A percentile compares a stretch with the other conserved stretches of the same genome.
phyloP scores from a whole-genome alignment of 805 yeast genomes.

The Scheffersomyces lignosus region DNA sequence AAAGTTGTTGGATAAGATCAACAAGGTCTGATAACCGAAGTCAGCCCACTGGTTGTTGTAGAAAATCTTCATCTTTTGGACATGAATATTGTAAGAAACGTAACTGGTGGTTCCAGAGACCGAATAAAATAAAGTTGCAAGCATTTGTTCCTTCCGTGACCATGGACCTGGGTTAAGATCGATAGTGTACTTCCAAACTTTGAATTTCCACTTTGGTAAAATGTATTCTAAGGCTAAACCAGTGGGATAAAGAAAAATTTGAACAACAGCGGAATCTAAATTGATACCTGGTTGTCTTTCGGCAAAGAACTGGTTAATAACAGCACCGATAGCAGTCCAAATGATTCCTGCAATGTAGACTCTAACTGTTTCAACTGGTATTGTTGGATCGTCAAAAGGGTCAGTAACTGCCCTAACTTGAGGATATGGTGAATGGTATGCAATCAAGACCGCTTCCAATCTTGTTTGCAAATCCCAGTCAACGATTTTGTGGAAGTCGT shows the following conservation, averaged over 20 bases:
- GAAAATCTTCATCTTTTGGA: constrained; percentile 10
- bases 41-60: constrained; percentile 14
- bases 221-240: constrained; percentile 11
- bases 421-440: constrained; percentile 30
- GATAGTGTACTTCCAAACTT: constrained; percentile 19
- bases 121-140: constrained; percentile 36
- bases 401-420: constrained; percentile 33
- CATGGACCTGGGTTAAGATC: constrained; percentile 42
- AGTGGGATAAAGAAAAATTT: constrained; percentile 17
- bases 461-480: constrained; percentile 18
- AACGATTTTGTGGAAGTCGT: background rate
- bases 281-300: constrained; percentile 16
- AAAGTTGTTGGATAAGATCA: constrained; percentile 11
- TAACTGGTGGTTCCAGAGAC: constrained; percentile 38
- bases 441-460: constrained; percentile 19
- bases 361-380: constrained; percentile 39
- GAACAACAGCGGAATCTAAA: constrained; percentile 13
- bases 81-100: constrained; percentile 9
- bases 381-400: constrained; percentile 21
- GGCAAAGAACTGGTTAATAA: constrained; percentile 15
- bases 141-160: constrained; percentile 43
- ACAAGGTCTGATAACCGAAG: constrained; percentile 14
- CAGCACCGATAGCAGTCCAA: constrained; percentile 15
- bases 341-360: constrained; percentile 18
- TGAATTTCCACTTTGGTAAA: constrained; percentile 16